phyloP scores from a whole-genome alignment of 2,329 filamentous ascomycete species.

The Xylaria arbuscula region DNA sequence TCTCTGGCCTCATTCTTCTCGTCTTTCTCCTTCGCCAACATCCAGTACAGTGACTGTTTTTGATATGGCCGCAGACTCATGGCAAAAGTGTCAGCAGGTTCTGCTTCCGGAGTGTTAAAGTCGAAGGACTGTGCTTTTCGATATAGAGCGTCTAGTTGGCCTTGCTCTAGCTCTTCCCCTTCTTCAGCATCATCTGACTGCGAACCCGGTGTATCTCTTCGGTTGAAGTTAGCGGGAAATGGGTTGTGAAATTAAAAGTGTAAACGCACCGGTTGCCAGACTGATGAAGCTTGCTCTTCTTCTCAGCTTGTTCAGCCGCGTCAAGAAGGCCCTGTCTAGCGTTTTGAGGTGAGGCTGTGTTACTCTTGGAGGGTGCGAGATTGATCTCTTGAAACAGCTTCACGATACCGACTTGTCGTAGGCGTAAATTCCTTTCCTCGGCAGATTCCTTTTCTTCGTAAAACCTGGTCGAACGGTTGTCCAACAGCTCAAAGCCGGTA shows the following conservation, averaged over 20 bases:
- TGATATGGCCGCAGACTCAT: constrained; percentile 92
- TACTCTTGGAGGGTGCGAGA: constrained; percentile 78
- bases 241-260: too few relatives aligned
- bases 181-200: constrained; percentile 79
- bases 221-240: constrained; percentile 21
- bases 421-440: constrained; percentile 84
- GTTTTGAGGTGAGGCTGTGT: constrained; percentile 78
- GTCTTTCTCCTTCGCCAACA: constrained; percentile 92
- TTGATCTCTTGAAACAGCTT: constrained; percentile 91
- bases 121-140: constrained; percentile 97
- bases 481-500: constrained; percentile 68
- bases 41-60: constrained; percentile 95
- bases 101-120: constrained; percentile 87
- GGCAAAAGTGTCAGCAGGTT: constrained; percentile 83
- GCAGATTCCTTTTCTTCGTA: constrained; percentile 88
- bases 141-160: constrained; percentile 93
- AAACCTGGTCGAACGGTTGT: constrained; percentile 77
- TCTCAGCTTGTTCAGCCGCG: constrained; percentile 89
- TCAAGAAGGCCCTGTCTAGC: constrained; percentile 86
- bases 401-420: constrained; percentile 88
- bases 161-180: constrained; percentile 90
- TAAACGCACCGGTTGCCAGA: constrained; percentile 39
- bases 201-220: constrained; percentile 53
- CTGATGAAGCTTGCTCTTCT: constrained; percentile 70
- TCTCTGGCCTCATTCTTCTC: constrained; percentile 74